These are phyloP conservation scores for Aphanoascus verrucosus DNA, from an alignment of 2,329 filamentous ascomycete species.

Conservation along the genomic window DNA sequence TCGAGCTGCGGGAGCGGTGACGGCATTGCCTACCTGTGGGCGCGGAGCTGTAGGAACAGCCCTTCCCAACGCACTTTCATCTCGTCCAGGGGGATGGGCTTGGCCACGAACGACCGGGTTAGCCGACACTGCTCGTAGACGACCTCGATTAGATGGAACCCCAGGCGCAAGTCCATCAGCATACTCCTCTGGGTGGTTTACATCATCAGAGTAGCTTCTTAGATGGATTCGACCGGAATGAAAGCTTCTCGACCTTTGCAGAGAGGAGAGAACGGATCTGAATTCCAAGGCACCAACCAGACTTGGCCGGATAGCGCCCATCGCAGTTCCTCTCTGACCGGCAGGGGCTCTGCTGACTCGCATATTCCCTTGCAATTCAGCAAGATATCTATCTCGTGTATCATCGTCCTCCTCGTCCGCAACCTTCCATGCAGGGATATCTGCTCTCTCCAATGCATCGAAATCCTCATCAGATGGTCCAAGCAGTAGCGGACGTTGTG, in stretches of 20 bases:
- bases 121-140: slow-evolving; percentile 48
- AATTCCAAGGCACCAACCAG: slow-evolving; percentile 91
- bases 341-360: slow-evolving; percentile 61
- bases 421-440: slow-evolving; percentile 37
- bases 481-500: slow-evolving; percentile 37
- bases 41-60: slow-evolving; percentile 12
- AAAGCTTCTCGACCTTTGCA: slow-evolving; percentile 71
- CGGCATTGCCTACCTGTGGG: neutral
- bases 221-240: slow-evolving; percentile 58
- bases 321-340: slow-evolving; percentile 57
- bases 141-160: slow-evolving; percentile 16
- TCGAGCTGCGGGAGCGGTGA: neutral
- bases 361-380: slow-evolving; percentile 89
- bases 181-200: slow-evolving; percentile 34
- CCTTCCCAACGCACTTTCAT: slow-evolving; percentile 14
- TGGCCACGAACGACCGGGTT: slow-evolving; percentile 41
- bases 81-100: slow-evolving; percentile 36
- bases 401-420: slow-evolving; percentile 49
- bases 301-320: slow-evolving; percentile 83
- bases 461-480: slow-evolving; percentile 52
- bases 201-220: slow-evolving; percentile 59
- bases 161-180: slow-evolving; percentile 18
- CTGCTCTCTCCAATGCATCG: slow-evolving; percentile 47
- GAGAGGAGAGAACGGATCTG: slow-evolving; percentile 73
- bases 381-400: slow-evolving; percentile 49